Evolutionary conservation across 2,329 filamentous ascomycete species (phyloP), one percentile per base, ranked within the genome.

Genomic region (Aspergillus melleus): DNA sequence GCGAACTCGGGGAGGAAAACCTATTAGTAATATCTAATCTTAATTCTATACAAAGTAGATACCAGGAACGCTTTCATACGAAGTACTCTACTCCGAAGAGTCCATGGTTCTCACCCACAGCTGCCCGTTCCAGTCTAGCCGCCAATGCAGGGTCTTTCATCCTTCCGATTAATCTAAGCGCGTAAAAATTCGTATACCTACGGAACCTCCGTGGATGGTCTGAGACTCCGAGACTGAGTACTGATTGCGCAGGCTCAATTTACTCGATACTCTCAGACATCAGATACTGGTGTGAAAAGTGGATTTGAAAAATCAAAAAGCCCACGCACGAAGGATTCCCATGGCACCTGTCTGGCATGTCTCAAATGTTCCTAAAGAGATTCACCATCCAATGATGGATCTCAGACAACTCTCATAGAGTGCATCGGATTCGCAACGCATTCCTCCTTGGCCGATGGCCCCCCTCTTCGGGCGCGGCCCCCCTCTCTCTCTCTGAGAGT

Each of bases 71-170:
- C 36, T n/a, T 42, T 4, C 32, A 12, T 36, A 36, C 14, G 11
- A 12, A 39, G 32, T 10, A 5, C 20, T 6, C n/a, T 29, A 29
- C 26, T 29, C 26, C 26, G 22, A 2, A 8, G 26, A 29, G 26
- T 29, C 26, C 26, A 29, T 29, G 29, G 42, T 52, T 39, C 29
- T 26, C n/a, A 54, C 14, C 44, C 32, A 39, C 47, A 42, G 24
- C 57, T 52, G 24, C 57, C 57, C 1, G 4, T 54, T 59, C 14
- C 6, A 53, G 57, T 51, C 19, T 59, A 59, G 57, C n/a, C 22
- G 22, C n/a, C 30, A 42, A 55, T 51, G 57, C 52, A 59, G 57
- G 57, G 57, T 50, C 57, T 52, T 42, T 3, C 26, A 24, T 22
- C 29, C 44, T 47, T 47, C 36, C 36, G 36, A 42, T 42, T 42